phyloP scores from a whole-genome alignment of 331 rosid species.

The Stylosanthes scabra region DNA sequence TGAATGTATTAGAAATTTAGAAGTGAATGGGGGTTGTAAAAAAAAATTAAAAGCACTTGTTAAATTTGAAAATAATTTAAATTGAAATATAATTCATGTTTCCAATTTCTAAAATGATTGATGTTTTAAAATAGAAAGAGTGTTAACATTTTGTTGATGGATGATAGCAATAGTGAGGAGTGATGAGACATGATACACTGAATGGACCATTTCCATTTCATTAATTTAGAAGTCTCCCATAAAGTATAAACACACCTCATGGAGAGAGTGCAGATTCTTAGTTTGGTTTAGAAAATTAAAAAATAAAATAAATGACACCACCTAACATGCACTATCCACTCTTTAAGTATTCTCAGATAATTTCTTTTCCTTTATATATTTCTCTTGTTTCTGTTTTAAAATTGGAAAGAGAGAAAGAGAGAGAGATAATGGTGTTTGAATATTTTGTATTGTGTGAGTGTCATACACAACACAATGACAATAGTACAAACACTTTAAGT shows the following conservation, averaged over 20 bases:
- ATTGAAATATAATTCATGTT: too few species aligned
- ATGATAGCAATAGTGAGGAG: slow-evolving; percentile 25
- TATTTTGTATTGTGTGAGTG: slow-evolving; percentile 29
- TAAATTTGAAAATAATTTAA: too few species aligned
- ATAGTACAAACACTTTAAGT: slow-evolving; percentile 21
- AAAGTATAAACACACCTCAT: slow-evolving; percentile 26
- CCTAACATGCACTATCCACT: slow-evolving; percentile 34
- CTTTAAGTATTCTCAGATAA: slow-evolving; percentile 29
- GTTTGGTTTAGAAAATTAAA: slow-evolving; percentile 29
- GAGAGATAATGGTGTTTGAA: slow-evolving; percentile 27
- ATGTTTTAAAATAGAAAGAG: too few species aligned
- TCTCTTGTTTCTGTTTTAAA: too few species aligned
- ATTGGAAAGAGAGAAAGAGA: slow-evolving; percentile 12
- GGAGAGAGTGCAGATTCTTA: slow-evolving; percentile 36
- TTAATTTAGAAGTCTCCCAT: slow-evolving; percentile 39
- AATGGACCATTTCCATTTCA: slow-evolving; percentile 14
- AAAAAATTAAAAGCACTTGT: too few species aligned
- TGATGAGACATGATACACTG: slow-evolving; percentile 13
- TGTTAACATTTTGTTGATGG: neutral
- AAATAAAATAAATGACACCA: slow-evolving; percentile 32
- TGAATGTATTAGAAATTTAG: too few species aligned
- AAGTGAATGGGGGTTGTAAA: too few species aligned
- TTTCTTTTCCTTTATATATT: too few species aligned
- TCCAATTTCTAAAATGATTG: too few species aligned
- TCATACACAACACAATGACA: neutral